phyloP scores from a whole-genome alignment of 768 basidiomycete species.

The Agaricus sinodeliciosus region DNA sequence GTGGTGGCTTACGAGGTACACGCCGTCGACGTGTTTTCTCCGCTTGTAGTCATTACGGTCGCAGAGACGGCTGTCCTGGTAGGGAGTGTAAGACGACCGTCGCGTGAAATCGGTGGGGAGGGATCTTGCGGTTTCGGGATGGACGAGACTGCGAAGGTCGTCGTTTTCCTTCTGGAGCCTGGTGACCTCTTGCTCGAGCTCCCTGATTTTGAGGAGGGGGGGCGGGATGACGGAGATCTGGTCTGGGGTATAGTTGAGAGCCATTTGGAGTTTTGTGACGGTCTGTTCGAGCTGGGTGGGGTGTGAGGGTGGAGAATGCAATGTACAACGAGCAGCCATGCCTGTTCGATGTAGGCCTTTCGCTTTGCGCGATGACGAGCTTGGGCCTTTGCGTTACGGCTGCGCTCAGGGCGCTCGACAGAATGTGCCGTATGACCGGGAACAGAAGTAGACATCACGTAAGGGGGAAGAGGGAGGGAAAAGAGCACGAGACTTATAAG shows the following conservation, averaged over 20 bases:
- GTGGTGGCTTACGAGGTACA: constrained; percentile 40
- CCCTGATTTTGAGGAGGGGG: constrained; percentile 68
- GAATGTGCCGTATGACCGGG: constrained; percentile 44
- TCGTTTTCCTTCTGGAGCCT: constrained; percentile 68
- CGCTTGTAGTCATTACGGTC: constrained; percentile 55
- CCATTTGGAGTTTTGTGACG: constrained; percentile 77
- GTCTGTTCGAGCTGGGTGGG: constrained; percentile 70
- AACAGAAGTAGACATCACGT: constrained; percentile 56
- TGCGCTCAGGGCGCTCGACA: constrained; percentile 69
- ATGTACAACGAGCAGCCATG: too few relatives aligned
- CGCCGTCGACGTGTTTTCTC: constrained; percentile 48
- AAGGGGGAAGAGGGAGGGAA: constrained; percentile 40
- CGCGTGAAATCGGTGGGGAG: constrained; percentile 34
- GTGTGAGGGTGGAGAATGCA: too few relatives aligned
- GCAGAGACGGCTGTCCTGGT: constrained; percentile 40
- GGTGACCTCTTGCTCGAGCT: constrained; percentile 76
- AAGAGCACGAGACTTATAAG: constrained; percentile 15
- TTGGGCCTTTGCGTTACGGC: constrained; percentile 85
- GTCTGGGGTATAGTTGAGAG: constrained; percentile 66
- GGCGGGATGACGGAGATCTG: constrained; percentile 70
- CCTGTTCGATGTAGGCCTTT: constrained; percentile 91
- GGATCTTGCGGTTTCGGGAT: constrained; percentile 25
- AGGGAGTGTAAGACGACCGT: constrained; percentile 37
- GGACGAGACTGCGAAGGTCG: constrained; percentile 60
- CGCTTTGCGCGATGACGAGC: constrained; percentile 87